Base-by-base conservation (phyloP, 179 eudicot species). In the Nepenthes alata region DNA sequence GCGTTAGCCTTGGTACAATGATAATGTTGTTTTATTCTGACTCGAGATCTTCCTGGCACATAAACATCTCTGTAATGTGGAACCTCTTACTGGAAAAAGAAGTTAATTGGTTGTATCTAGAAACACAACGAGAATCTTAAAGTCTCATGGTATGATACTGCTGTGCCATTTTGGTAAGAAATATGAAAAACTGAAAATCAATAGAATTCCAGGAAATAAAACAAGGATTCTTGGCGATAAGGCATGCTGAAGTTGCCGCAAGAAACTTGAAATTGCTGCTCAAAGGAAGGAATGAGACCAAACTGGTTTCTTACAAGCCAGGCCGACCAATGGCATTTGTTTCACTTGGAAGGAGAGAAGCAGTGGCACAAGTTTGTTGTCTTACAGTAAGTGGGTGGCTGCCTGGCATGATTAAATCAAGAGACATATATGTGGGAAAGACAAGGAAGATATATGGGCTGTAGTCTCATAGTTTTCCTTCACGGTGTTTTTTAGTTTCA, bases 271-370 rank as follows among this genome's bases (percentile, higher is more conserved):
- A 37, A 70, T 5, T 72, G 78, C 71, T 88, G 47, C 57, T 86
- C 2, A 56, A 38, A 54, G 85, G 80, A 66, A 73, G 67, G 0
- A 47, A 45, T 0, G 53, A 72, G 16, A 63, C 66, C 10, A 71
- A 60, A 60, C 55, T 87, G 72, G 63, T 58, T 0, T 50, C 12
- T 2, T 82, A 82, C 72, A 82, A 62, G 62, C 72, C 91, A 0
- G 84, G 70, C 6, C 49, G 66, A 63, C 71, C 81, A 47, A 6
- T 78, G 57, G 90, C 88, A n/a, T 34, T 87, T 53, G 74, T 87
- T 67, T 82, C 91, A 0, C 78, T 87, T 0, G 95, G 95, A 3
- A 77, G 73, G 67, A 80, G 67, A 59, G 90, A 87, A 0, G 95
- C 72, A 0, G 55, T 85, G 1, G 81, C 77, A 1, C 85, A 86